Evolutionary conservation across 495 filamentous ascomycete genomes (phyloP).

Genomic region (Lophium mytilinum): DNA sequence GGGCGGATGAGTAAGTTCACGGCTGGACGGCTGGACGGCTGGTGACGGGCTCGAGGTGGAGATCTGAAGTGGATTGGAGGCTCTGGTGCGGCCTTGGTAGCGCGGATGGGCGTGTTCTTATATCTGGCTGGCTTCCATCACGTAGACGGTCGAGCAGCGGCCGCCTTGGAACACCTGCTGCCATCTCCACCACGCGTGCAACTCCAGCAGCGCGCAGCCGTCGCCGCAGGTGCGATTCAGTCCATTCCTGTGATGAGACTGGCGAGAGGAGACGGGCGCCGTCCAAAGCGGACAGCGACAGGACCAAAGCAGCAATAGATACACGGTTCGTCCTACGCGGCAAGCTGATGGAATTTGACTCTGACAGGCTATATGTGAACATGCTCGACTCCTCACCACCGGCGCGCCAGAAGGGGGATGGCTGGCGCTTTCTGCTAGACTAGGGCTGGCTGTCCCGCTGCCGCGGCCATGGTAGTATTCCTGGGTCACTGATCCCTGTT

Average conservation of each 20-base stretch:
- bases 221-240: background rate
- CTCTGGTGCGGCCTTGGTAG: background rate
- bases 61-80: slow-evolving; percentile 1
- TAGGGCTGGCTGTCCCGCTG: slow-evolving; percentile 21
- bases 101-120: slow-evolving; percentile 19
- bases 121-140: slow-evolving; percentile 4
- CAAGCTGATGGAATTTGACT: background rate
- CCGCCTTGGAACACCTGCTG: slow-evolving; percentile 2
- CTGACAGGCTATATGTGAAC: slow-evolving; percentile 8
- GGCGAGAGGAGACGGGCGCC: background rate
- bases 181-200: slow-evolving; percentile 21
- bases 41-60: background rate
- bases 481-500: slow-evolving; percentile 20
- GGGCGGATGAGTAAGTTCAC: background rate
- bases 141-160: background rate
- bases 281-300: slow-evolving; percentile 14
- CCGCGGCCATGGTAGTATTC: slow-evolving; percentile 26
- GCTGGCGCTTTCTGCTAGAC: slow-evolving; percentile 8
- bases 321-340: slow-evolving; percentile 14
- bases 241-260: background rate
- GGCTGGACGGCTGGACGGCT: background rate
- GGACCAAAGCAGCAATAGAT: slow-evolving; percentile 18
- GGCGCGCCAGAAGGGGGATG: background rate
- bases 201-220: slow-evolving; percentile 20
- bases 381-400: background rate